Evolutionary conservation across 140 eudicot species (phyloP), one percentile per base, ranked within the genome.

Genomic region (Senecio squalidus): DNA sequence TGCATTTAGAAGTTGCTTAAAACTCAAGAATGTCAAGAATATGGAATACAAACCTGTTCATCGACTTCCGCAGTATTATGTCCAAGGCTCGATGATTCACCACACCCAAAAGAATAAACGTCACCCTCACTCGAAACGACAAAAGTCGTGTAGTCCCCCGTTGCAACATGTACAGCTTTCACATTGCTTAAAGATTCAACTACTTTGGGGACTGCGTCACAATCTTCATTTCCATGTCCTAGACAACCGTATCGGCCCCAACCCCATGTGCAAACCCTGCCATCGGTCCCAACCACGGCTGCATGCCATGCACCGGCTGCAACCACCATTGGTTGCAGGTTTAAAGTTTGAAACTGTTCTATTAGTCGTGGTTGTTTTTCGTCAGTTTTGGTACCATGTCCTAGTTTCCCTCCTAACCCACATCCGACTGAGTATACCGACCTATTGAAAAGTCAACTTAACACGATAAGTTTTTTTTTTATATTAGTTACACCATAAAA

Each of bases 291-390:
- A 17, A 87, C 95, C 58, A 81, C 98, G 14, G 96, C 98, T 15
- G 98, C 96, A 60, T 86, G 98, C 98, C 98, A 92, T 45, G 98
- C 92, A 63, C 98, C 98, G 5, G 98, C 96, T 43, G 98, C 95
- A 62, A 92, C 83, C 25, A 87, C 95, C 59, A 76, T 75, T 0
- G 98, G 98, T 70, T 92, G 92, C 71, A 92, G 76, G 57, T 84
- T 87, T 71, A 92, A 62, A 5, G 89, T 75, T 38, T 56, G 84
- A 22, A 92, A 87, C 16, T 84, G 96, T 74, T 92, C 89, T 6
- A 92, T 87, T 62, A 92, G 33, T 64, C 93, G 74, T 3, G 98
- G 98, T 43, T 74, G 75, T 70, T 92, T 92, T 74, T 92, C 98
- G 25, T 87, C 96, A 0, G 65, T 77, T 82, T 80, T 75, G 34